Evolutionary conservation across 2,329 filamentous ascomycete genomes (phyloP).

Genomic region (Macrophomina tecta): DNA sequence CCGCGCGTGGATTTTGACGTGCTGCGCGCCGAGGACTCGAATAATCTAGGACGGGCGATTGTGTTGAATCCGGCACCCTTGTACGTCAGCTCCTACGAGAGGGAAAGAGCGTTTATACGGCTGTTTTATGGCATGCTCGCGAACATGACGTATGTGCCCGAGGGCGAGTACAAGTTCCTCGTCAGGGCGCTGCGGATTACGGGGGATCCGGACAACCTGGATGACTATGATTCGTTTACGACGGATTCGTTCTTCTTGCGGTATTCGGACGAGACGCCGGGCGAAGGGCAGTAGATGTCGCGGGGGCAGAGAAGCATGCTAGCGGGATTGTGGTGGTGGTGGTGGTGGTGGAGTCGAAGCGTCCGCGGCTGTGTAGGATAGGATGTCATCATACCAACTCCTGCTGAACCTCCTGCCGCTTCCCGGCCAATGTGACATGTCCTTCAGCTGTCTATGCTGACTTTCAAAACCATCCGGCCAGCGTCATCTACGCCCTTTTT

Average conservation of each 20-base stretch:
- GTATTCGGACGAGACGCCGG: neutral
- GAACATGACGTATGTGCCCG: neutral
- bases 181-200: neutral
- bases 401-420: too few species aligned
- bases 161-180: slow-evolving; percentile 9
- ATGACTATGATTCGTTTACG: slow-evolving; percentile 3
- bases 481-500: too few species aligned
- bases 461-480: too few species aligned
- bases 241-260: slow-evolving; percentile 9
- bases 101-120: neutral
- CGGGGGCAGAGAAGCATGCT: neutral
- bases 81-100: neutral
- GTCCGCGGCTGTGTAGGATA: too few species aligned
- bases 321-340: neutral
- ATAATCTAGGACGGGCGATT: neutral
- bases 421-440: too few species aligned
- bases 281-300: too few species aligned
- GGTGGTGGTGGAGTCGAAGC: neutral
- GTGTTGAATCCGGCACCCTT: neutral
- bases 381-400: too few species aligned
- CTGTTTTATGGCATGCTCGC: slow-evolving; percentile 2
- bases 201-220: neutral
- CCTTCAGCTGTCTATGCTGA: too few species aligned
- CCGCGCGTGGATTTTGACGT: neutral
- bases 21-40: neutral